Conservation (phyloP, 2,329 filamentous ascomycete species). For the Fonsecaea multimorphosa region DNA sequence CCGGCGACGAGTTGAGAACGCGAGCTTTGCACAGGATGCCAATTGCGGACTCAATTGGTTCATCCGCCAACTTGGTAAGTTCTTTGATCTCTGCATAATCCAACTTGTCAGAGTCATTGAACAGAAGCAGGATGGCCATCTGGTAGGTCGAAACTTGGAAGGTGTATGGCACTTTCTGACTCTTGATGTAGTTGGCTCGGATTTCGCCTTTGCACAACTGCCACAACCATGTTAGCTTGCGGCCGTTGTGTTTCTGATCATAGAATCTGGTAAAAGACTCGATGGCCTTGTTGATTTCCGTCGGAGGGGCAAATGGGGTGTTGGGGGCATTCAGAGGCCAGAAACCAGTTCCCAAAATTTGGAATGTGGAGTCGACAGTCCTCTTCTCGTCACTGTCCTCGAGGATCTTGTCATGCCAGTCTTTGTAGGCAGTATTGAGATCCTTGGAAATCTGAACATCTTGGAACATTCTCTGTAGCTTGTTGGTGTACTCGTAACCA, state of each 20-base stretch:
- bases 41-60: constrained; percentile 85
- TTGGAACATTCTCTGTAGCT: constrained; percentile 99
- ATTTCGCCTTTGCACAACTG: constrained; percentile 97
- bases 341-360: constrained; percentile 93
- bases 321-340: constrained; percentile 90
- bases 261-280: constrained; percentile 92
- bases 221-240: constrained; percentile 98
- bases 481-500: constrained; percentile 99
- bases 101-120: constrained; percentile 87
- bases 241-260: constrained; percentile 93
- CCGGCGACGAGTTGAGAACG: constrained; percentile 75
- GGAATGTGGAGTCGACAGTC: constrained; percentile 83
- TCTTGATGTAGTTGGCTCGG: constrained; percentile 89
- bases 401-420: constrained; percentile 70
- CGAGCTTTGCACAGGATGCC: constrained; percentile 91
- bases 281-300: constrained; percentile 82
- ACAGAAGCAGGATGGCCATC: constrained; percentile 92
- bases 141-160: constrained; percentile 98
- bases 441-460: constrained; percentile 99
- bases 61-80: constrained; percentile 77
- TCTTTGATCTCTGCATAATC: constrained; percentile 86
- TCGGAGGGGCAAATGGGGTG: constrained; percentile 86
- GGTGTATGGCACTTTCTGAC: constrained; percentile 87
- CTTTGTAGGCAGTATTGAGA: constrained; percentile 86
- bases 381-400: constrained; percentile 70